phyloP scores from a whole-genome alignment of 108 stramenopile genomes.

The Nitzschia palea region DNA sequence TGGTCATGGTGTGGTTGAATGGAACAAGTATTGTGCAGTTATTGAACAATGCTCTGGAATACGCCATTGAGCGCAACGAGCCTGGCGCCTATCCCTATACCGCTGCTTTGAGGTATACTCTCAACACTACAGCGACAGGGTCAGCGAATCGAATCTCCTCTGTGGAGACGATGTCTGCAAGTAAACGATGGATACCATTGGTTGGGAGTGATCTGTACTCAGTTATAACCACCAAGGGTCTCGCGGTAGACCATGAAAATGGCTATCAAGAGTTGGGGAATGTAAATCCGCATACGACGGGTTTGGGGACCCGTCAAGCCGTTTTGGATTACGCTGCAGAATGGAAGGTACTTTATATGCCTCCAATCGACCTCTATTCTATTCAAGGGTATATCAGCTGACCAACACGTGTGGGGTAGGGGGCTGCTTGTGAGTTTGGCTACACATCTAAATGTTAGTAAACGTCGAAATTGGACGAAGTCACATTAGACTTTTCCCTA shows the following conservation, averaged over 20 bases:
- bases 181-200: constrained; percentile 36
- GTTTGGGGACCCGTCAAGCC: constrained; percentile 31
- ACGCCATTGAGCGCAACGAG: constrained; percentile 1
- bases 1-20: constrained; percentile 36
- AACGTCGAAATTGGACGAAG: too few relatives aligned
- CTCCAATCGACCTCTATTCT: constrained; percentile 26
- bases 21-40: constrained; percentile 31
- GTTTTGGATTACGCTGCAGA: constrained; percentile 49
- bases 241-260: background rate
- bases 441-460: too few relatives aligned
- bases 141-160: constrained; percentile 26
- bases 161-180: constrained; percentile 31
- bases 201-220: constrained; percentile 23
- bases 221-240: constrained; percentile 30
- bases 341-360: constrained; percentile 17
- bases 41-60: constrained; percentile 40
- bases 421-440: too few relatives aligned
- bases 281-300: constrained; percentile 14
- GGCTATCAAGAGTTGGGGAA: background rate
- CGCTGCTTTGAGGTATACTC: constrained; percentile 46
- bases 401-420: too few relatives aligned
- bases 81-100: constrained; percentile 43
- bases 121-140: constrained; percentile 14
- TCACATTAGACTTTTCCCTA: too few relatives aligned
- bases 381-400: constrained; percentile 26